Evolutionary conservation across 768 basidiomycete genomes (phyloP), one percentile per base, ranked within the genome.

Genomic region (Podaxis sp.): DNA sequence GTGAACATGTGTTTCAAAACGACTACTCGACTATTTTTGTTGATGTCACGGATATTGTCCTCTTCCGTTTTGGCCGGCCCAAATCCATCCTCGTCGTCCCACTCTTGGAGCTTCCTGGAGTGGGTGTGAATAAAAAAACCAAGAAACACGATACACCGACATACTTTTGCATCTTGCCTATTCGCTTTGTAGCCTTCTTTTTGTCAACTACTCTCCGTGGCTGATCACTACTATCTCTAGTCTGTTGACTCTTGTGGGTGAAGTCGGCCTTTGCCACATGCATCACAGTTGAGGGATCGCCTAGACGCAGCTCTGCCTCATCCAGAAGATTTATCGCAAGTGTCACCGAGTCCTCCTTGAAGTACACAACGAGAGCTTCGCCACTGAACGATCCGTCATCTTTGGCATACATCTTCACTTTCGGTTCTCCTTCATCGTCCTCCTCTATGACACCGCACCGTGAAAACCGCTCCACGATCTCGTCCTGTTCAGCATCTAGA

Each of bases 1-100:
- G 89, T 89, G 69, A 99, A 99, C 95, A 98, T 98, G 67, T 93
- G 87, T 71, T 93, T 95, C 63, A 99, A 77, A 0, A 99, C 93
- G 7, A 97, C 95, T 3, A 98, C 89, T 35, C 94, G 83, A 70
- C 79, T 81, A 67, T 82, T 82, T 69, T 84, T 80, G 70, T 83
- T 83, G 32, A 71, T 70, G 5, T 74, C 68, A 23, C 76, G 72
- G 28, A 66, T 69, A 21, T 75, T 72, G 64, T 89, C 87, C 52
- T 82, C 82, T 21, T 81, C 80, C 16, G 84, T 80, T 54, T 82
- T 77, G 14, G 80, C 72, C 0, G 91, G 91, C 4, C 93, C 94
- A 65, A 93, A 93, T 1, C 93, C 93, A 64, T 95, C 94, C 70
- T 93, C 93, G 35, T 93, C 94, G 61, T 93, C 89, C 96, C 96